Evolutionary conservation across 805 yeast genomes (phyloP).

Genomic region (Ogataea populi-albae): DNA sequence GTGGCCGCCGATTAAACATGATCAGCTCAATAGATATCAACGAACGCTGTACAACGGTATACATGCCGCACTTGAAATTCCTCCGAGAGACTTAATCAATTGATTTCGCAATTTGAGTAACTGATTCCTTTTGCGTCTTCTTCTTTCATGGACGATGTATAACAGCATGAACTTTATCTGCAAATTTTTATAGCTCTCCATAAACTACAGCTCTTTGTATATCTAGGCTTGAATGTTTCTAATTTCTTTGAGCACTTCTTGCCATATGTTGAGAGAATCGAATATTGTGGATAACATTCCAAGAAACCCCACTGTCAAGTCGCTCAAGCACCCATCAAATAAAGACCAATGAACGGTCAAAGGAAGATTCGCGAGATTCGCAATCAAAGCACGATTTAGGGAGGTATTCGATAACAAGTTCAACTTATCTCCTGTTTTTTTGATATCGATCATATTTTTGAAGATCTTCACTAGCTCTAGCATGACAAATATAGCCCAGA

Average conservation of each 20-base stretch:
- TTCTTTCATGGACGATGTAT: no score
- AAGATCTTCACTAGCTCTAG: slow-evolving; percentile 28
- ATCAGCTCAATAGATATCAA: slow-evolving; percentile 27
- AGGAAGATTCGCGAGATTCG: slow-evolving; percentile 35
- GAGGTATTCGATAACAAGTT: slow-evolving; percentile 9
- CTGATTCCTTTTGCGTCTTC: no score
- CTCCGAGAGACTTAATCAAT: slow-evolving; percentile 18
- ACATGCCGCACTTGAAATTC: slow-evolving; percentile 36
- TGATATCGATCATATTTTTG: slow-evolving; percentile 6
- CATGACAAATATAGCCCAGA: slow-evolving; percentile 37
- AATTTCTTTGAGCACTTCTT: slow-evolving; percentile 15
- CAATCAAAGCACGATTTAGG: slow-evolving; percentile 20
- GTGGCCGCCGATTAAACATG: slow-evolving; percentile 30
- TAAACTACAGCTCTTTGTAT: slow-evolving; percentile 2
- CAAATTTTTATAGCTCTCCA: no score
- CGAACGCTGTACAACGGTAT: slow-evolving; percentile 30
- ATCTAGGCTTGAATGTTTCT: slow-evolving; percentile 7
- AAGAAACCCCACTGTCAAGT: slow-evolving; percentile 33
- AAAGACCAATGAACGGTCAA: slow-evolving; percentile 38
- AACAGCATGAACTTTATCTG: no score
- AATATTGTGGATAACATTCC: slow-evolving; percentile 30
- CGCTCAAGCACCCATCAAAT: slow-evolving; percentile 32
- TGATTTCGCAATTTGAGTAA: slow-evolving; percentile 6
- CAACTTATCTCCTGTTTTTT: slow-evolving; percentile 6
- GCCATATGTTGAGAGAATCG: slow-evolving; percentile 25